phyloP scores from a whole-genome alignment of 1,284 basidiomycete genomes.

The Leccinum variabile region DNA sequence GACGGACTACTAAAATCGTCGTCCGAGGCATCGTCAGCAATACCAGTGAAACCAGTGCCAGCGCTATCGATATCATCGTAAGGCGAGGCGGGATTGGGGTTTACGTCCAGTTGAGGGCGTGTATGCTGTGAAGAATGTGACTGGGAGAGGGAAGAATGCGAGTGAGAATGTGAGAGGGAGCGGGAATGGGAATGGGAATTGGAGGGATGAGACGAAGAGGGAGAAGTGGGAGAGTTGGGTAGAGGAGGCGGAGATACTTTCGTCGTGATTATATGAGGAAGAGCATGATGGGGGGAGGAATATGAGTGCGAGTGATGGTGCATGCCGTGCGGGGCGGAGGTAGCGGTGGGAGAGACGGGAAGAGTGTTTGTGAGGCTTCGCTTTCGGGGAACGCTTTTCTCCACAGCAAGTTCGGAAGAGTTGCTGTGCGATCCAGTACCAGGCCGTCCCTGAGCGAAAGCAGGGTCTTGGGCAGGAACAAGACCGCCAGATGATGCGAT shows the following conservation, averaged over 20 bases:
- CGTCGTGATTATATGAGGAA: slow-evolving; percentile 33
- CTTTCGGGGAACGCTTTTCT: slow-evolving; percentile 57
- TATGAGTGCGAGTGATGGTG: slow-evolving; percentile 30
- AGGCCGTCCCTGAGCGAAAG: slow-evolving; percentile 24
- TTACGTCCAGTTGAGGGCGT: slow-evolving; percentile 24
- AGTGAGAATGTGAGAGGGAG: slow-evolving; percentile 27
- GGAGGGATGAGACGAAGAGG: slow-evolving; percentile 32
- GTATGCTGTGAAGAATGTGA: slow-evolving; percentile 28
- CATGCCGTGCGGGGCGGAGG: slow-evolving; percentile 11
- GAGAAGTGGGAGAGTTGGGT: slow-evolving; percentile 22
- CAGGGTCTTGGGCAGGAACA: slow-evolving; percentile 16
- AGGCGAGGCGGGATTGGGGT: slow-evolving; percentile 19
- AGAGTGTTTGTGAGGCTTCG: slow-evolving; percentile 56
- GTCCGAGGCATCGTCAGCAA: slow-evolving; percentile 30
- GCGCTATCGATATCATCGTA: slow-evolving; percentile 33
- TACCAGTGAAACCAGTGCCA: slow-evolving; percentile 8
- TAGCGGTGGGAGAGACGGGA: slow-evolving; percentile 23
- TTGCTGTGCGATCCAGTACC: slow-evolving; percentile 29
- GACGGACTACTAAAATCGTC: slow-evolving; percentile 30
- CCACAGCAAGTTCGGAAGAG: slow-evolving; percentile 37
- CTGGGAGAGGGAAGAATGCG: slow-evolving; percentile 34
- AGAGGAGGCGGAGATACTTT: slow-evolving; percentile 32
- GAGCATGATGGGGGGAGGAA: slow-evolving; percentile 18
- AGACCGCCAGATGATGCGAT: slow-evolving; percentile 4
- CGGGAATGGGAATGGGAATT: slow-evolving; percentile 28